Base-by-base conservation (phyloP, 768 basidiomycete genomes). In the Holtermannia corniformis region DNA sequence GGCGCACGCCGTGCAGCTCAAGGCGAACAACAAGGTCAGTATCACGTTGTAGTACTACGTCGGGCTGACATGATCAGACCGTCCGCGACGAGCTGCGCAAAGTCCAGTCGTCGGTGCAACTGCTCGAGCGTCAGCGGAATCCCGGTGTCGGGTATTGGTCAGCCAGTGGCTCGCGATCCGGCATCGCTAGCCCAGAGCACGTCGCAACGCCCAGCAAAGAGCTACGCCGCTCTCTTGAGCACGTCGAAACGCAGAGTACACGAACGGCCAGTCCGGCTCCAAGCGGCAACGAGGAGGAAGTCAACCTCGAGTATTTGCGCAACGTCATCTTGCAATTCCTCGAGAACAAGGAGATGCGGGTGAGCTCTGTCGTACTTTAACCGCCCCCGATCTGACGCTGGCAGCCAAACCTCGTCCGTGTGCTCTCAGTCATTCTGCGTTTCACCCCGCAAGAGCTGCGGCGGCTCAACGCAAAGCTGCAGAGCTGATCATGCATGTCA, bases 341-440 rank as follows among this genome's bases (percentile, higher is more conserved):
- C 47, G 95, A 99, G 69, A 87, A 96, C 74, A 91, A 93, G 70
- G 91, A 97, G 72, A 96, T 96, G 91, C 79, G 95, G 74, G 91
- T 91, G 66, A 69, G 87, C 13, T 14, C 40, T 3, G 22, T 41
- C n/a, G 7, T 21, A 16, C 23, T 28, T 13, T 49, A 5, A 50
- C 37, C 24, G 5, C 26, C 45, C 5, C 20, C 28, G 40, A 20
- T 12, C 59, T 51, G 12, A 10, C 7, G 1, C 49, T 37, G 21
- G 10, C 54, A 90, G 86, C 87, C 90, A 0, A 87, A 90, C 62
- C 81, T 99, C 26, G 82, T 97, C 23, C 80, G 85, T 50, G 92
- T 99, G 2, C 70, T 97, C 41, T 90, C 90, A 1, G 90, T 89
- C 37, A 90, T 97, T 46, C 72, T 97, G 37, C 86, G 81, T 40